Evolutionary conservation across 139 green algal genomes (phyloP).

Genomic region (Nannochloris sp.): DNA sequence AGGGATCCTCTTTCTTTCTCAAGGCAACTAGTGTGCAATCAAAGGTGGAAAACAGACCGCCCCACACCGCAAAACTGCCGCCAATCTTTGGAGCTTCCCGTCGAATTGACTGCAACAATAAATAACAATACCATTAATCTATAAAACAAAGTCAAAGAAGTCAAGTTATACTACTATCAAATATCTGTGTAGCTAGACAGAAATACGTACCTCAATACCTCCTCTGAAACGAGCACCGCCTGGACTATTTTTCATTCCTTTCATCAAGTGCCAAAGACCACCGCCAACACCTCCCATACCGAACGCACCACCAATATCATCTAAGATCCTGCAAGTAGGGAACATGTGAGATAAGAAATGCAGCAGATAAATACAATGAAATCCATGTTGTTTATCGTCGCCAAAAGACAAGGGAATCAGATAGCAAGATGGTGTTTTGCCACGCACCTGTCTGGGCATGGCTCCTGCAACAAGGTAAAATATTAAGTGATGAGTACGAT

Average conservation of each 20-base stretch:
- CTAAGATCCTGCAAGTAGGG: constrained; percentile 73
- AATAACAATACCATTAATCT: background rate
- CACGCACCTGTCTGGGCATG: constrained; percentile 31
- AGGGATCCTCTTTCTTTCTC: constrained; percentile 95
- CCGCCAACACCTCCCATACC: constrained; percentile 98
- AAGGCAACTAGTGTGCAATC: constrained; percentile 93
- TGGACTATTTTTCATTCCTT: constrained; percentile 88
- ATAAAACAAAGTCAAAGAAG: background rate
- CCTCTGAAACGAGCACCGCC: constrained; percentile 65
- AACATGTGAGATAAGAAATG: background rate
- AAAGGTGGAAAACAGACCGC: constrained; percentile 93
- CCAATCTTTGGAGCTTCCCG: constrained; percentile 87
- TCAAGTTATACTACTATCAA: background rate
- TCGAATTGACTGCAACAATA: constrained; percentile 56
- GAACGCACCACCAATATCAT: constrained; percentile 97
- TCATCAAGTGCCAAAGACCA: constrained; percentile 85
- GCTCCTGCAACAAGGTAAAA: constrained; percentile 20
- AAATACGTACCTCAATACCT: constrained; percentile 73
- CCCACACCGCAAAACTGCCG: constrained; percentile 98
- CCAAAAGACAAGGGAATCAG: background rate
- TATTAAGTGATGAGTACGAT: background rate
- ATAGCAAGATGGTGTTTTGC: background rate
- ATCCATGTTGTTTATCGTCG: background rate
- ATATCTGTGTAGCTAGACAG: background rate
- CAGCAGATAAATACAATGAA: background rate